phyloP scores from a whole-genome alignment of 805 yeast genomes.

The Zygotorulaspora danielsina region DNA sequence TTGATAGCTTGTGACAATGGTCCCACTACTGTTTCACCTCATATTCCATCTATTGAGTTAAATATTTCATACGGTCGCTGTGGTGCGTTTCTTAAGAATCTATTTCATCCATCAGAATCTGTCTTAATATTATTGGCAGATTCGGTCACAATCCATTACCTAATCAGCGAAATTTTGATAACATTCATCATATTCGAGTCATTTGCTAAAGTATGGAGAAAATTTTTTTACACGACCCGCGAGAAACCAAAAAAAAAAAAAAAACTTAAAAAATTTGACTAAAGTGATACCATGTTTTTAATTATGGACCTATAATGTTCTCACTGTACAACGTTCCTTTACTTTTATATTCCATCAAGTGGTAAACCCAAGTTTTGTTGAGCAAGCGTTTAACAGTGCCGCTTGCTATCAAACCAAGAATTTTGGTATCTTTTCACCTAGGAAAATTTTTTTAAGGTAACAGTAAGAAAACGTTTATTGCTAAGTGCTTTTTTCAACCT shows the following conservation, averaged over 20 bases:
- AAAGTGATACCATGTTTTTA: not conserved
- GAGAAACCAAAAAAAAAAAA: slow-evolving; percentile 10
- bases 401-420: not conserved
- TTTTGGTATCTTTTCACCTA: not conserved
- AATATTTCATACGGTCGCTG: too few relatives aligned
- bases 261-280: slow-evolving; percentile 1
- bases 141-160: too few relatives aligned
- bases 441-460: not conserved
- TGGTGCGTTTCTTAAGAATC: too few relatives aligned
- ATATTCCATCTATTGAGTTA: too few relatives aligned
- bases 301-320: too few relatives aligned
- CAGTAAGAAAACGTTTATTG: not conserved
- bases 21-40: too few relatives aligned
- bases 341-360: too few relatives aligned
- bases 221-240: slow-evolving; percentile 14
- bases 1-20: slow-evolving; percentile 4
- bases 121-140: too few relatives aligned
- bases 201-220: slow-evolving; percentile 5
- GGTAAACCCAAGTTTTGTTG: not conserved
- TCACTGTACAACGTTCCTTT: too few relatives aligned
- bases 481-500: too few relatives aligned
- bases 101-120: too few relatives aligned
- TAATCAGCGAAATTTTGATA: not conserved
- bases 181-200: not conserved
- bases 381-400: not conserved